Conservation (phyloP, 345 rosid species). For the Pistacia atlantica region DNA sequence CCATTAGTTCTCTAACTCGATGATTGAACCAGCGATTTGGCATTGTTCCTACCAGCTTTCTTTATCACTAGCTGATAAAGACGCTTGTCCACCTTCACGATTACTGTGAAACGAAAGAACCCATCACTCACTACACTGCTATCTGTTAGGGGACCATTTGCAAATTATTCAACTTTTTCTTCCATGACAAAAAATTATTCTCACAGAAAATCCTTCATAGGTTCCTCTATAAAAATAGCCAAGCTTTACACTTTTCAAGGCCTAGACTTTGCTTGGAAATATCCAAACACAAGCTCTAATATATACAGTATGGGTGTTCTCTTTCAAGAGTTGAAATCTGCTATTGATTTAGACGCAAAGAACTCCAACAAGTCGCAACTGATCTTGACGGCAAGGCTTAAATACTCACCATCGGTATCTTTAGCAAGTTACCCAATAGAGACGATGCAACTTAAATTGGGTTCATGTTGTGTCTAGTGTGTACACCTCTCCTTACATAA, state of each 20-base stretch:
- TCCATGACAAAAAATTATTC: not conserved
- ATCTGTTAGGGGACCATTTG: not conserved
- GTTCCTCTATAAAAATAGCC: not conserved
- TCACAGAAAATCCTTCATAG: not conserved
- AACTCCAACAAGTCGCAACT: slow-evolving; percentile 9
- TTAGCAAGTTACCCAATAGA: slow-evolving; percentile 16
- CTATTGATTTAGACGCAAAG: not conserved
- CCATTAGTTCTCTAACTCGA: no score
- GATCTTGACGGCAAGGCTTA: slow-evolving; percentile 17
- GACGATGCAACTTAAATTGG: not conserved
- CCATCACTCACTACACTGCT: not conserved
- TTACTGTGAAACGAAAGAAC: not conserved
- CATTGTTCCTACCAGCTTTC: not conserved
- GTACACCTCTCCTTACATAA: no score
- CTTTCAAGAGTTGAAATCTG: not conserved
- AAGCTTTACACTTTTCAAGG: not conserved
- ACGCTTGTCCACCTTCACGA: not conserved
- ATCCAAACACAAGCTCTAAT: not conserved
- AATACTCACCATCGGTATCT: not conserved
- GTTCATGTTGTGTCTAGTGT: no score
- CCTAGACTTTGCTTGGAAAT: not conserved
- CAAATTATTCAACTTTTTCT: not conserved
- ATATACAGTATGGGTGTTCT: not conserved
- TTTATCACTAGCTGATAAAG: not conserved
- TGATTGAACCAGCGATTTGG: no score